A percentile compares a stretch with the other conserved stretches of the same genome.
Conservation (phyloP, 2,329 filamentous ascomycete genomes). For the Fusarium sp. region DNA sequence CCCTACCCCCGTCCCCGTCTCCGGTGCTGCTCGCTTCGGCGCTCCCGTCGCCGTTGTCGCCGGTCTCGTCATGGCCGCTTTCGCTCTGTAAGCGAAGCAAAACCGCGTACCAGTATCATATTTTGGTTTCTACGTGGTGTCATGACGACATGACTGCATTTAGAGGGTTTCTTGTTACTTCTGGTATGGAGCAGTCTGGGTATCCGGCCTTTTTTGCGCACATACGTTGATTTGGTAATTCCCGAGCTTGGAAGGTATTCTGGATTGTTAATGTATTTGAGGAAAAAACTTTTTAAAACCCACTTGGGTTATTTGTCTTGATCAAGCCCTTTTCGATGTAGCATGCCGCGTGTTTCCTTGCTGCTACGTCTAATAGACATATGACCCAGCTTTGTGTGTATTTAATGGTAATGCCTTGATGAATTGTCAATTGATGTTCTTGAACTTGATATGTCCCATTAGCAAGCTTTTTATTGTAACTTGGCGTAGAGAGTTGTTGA, state of each 20-base stretch:
- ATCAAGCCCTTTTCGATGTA: conserved; percentile 39
- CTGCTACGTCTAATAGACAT: conserved; percentile 45
- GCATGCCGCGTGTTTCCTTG: conserved; percentile 39
- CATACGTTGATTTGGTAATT: conserved; percentile 44
- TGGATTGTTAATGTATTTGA: conserved; percentile 46
- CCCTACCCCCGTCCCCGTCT: conserved; percentile 40
- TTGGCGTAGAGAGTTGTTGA: neutral
- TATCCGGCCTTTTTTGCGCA: conserved; percentile 42
- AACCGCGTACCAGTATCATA: conserved; percentile 23
- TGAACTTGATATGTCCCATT: neutral
- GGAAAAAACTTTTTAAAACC: conserved; percentile 43
- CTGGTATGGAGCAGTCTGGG: conserved; percentile 40
- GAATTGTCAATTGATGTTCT: neutral
- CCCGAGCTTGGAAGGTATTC: conserved; percentile 42
- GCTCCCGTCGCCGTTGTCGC: conserved; percentile 53
- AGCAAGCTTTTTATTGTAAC: neutral
- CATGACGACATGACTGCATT: conserved; percentile 46
- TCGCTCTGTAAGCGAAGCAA: conserved; percentile 54
- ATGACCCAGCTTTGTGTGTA: conserved; percentile 32
- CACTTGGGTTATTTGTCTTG: conserved; percentile 41
- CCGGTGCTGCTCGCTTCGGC: conserved; percentile 46
- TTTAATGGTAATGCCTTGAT: conserved; percentile 30
- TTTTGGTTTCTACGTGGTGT: conserved; percentile 40
- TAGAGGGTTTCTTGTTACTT: conserved; percentile 44
- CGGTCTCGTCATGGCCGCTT: conserved; percentile 53